phyloP scores from a whole-genome alignment of 2,329 filamentous ascomycete species.

The Beauveria varroae region DNA sequence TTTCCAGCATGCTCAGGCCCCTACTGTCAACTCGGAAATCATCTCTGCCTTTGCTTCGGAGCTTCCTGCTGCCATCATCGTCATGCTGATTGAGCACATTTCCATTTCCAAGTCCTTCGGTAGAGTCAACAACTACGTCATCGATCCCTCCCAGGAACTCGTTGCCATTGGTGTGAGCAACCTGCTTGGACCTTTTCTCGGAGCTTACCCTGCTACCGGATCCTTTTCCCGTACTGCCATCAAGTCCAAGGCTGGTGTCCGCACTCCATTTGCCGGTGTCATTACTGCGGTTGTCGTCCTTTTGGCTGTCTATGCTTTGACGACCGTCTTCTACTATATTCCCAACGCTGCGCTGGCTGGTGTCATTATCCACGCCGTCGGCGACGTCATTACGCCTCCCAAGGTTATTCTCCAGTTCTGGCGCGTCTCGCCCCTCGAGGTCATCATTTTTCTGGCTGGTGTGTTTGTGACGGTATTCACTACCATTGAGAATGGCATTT shows the following conservation, averaged over 20 bases:
- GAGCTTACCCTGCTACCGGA: constrained; percentile 85
- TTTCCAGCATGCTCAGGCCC: constrained; percentile 72
- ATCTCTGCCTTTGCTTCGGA: constrained; percentile 62
- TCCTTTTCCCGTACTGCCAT: constrained; percentile 96
- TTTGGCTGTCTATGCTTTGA: constrained; percentile 80
- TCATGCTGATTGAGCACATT: constrained; percentile 95
- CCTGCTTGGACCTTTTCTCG: constrained; percentile 82
- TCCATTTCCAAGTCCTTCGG: constrained; percentile 97
- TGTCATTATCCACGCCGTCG: constrained; percentile 93
- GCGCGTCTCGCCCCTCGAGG: constrained; percentile 84
- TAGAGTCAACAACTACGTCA: constrained; percentile 89
- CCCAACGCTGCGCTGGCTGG: constrained; percentile 72
- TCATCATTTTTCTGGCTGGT: constrained; percentile 86
- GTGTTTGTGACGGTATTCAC: constrained; percentile 85
- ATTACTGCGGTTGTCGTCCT: constrained; percentile 82
- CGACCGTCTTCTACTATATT: constrained; percentile 90
- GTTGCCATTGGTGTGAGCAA: constrained; percentile 91
- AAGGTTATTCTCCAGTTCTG: constrained; percentile 94
- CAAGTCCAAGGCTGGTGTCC: constrained; percentile 92
- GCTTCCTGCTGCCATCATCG: constrained; percentile 80
- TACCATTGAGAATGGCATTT: constrained; percentile 87
- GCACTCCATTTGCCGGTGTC: constrained; percentile 82
- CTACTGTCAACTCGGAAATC: constrained; percentile 57
- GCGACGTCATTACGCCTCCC: constrained; percentile 83
- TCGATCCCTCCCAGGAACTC: constrained; percentile 92